These are phyloP conservation scores for Ceratorhiza oryzae-sativae DNA, from an alignment of 1,284 basidiomycete species.

Conservation along the genomic window DNA sequence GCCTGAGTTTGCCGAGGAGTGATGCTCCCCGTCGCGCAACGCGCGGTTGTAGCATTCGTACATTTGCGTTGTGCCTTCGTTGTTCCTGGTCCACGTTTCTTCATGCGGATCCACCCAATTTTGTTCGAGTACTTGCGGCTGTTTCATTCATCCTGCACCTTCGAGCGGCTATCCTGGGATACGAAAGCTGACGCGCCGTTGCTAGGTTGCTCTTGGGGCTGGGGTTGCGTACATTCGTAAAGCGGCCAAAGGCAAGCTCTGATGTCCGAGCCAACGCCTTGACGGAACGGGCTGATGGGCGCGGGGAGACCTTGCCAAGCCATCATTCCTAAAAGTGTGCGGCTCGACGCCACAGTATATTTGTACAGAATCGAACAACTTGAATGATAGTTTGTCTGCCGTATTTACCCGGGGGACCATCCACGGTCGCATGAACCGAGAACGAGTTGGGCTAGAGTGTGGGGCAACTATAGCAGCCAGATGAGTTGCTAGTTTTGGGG, in stretches of 20 bases:
- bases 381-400: background rate
- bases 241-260: slow-evolving; percentile 64
- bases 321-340: background rate
- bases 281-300: background rate
- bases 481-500: too few relatives aligned
- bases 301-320: background rate
- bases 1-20: background rate
- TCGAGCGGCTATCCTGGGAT: background rate
- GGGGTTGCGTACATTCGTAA: slow-evolving; percentile 65
- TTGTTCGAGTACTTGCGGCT: too few relatives aligned
- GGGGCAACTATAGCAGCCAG: too few relatives aligned
- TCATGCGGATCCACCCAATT: background rate
- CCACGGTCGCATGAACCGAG: too few relatives aligned
- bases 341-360: background rate
- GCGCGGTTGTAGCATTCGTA: background rate
- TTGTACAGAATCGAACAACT: background rate
- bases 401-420: background rate
- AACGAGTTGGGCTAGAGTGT: too few relatives aligned
- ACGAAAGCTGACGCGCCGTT: background rate
- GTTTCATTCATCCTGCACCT: background rate
- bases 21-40: background rate
- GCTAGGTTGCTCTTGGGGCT: slow-evolving; percentile 60
- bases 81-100: slow-evolving; percentile 1
- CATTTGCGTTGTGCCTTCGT: slow-evolving; percentile 15
- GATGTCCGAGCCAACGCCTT: slow-evolving; percentile 40